phyloP scores from a whole-genome alignment of 2,329 filamentous ascomycete species.

The Aspergillus sp. region DNA sequence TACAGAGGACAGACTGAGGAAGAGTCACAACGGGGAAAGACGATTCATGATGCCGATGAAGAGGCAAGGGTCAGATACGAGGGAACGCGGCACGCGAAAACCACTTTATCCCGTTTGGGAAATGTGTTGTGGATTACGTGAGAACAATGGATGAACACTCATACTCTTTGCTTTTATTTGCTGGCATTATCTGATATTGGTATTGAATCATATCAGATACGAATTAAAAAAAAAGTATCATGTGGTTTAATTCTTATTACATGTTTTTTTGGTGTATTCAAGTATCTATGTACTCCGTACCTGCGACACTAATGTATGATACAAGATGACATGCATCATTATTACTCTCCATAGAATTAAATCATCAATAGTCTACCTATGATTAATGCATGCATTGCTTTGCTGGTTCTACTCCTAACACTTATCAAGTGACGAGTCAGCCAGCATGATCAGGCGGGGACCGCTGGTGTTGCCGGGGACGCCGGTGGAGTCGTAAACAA shows the following conservation, averaged over 20 bases:
- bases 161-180: neutral
- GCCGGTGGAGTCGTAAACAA: constrained; percentile 1
- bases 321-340: too few species aligned
- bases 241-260: too few species aligned
- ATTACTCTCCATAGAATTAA: too few species aligned
- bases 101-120: constrained; percentile 38
- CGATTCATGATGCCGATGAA: constrained; percentile 10
- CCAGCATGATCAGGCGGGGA: constrained; percentile 6
- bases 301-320: too few species aligned
- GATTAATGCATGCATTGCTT: too few species aligned
- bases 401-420: too few species aligned
- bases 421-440: constrained; percentile 1
- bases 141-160: too few species aligned
- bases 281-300: too few species aligned
- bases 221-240: neutral
- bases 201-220: neutral
- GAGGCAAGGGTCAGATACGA: constrained; percentile 6
- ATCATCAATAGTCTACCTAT: too few species aligned
- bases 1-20: neutral
- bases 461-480: neutral
- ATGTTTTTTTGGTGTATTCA: too few species aligned
- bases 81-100: constrained; percentile 26
- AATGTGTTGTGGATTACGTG: constrained; percentile 26
- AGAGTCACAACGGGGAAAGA: neutral
- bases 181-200: neutral